Conservation (phyloP, 768 basidiomycete genomes). For the Pleurotus platypus region DNA sequence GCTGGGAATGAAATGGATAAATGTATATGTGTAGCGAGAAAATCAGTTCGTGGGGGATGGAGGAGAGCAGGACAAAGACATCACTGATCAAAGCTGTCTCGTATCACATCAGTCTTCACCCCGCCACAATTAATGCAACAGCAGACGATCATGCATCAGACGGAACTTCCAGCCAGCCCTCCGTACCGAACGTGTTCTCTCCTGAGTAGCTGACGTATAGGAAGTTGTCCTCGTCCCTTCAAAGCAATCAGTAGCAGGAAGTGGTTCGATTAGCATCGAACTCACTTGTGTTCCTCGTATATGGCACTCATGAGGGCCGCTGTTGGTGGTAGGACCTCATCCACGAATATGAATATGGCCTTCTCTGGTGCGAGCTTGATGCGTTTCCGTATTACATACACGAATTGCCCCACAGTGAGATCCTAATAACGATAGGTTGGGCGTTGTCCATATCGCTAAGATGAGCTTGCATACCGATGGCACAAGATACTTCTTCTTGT, state of each 20-base stretch:
- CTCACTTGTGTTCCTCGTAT: conserved; percentile 99
- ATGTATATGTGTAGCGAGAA: neutral
- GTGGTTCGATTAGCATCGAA: conserved; percentile 14
- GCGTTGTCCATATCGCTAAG: neutral
- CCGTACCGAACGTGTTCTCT: conserved; percentile 89
- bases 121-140: neutral
- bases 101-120: neutral
- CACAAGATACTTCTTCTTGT: conserved; percentile 99
- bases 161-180: conserved; percentile 45
- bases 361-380: conserved; percentile 99
- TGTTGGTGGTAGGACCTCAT: conserved; percentile 97
- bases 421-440: conserved; percentile 48
- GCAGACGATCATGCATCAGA: conserved; percentile 34
- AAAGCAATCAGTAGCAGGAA: conserved; percentile 21
- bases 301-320: conserved; percentile 98
- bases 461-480: conserved; percentile 68
- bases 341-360: conserved; percentile 99
- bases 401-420: conserved; percentile 96
- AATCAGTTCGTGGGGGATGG: conserved; percentile 1
- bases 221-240: conserved; percentile 98
- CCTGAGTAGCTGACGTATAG: conserved; percentile 98
- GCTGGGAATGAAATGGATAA: conserved; percentile 8
- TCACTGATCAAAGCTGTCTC: conserved; percentile 9
- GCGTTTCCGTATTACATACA: conserved; percentile 99
- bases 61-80: conserved; percentile 5